Conservation (phyloP, 1,284 basidiomycete genomes). For the Tilletia setariae region DNA sequence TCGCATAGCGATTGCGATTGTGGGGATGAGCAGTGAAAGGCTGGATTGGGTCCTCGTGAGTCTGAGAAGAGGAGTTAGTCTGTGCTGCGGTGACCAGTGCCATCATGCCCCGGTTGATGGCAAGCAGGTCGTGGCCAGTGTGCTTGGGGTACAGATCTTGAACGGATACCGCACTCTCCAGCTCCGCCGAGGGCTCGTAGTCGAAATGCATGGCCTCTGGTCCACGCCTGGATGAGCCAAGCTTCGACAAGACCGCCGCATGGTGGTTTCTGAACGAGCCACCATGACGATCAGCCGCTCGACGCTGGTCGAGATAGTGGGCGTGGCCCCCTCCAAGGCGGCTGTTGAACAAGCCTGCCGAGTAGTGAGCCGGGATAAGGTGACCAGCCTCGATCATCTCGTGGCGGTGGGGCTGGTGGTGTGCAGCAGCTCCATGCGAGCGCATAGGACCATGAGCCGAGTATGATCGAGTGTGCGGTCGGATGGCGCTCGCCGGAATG, state of each 20-base stretch:
- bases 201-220: neutral
- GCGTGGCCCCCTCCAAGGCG: neutral
- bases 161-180: neutral
- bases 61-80: no score
- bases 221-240: neutral
- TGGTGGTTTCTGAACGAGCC: neutral
- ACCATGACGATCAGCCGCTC: neutral
- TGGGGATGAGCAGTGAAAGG: neutral
- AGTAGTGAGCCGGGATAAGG: slow-evolving; percentile 1
- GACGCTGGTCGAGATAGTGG: slow-evolving; percentile 1
- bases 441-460: neutral
- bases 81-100: no score
- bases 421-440: neutral
- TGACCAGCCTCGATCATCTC: slow-evolving; percentile 14
- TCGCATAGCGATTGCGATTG: neutral
- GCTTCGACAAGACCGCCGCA: neutral
- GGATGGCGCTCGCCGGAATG: slow-evolving; percentile 13
- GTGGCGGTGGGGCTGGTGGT: neutral
- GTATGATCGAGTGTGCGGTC: slow-evolving; percentile 9
- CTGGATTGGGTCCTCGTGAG: neutral
- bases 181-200: neutral
- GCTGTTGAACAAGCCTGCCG: neutral
- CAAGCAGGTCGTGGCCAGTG: slow-evolving; percentile 4
- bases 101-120: slow-evolving; percentile 2
- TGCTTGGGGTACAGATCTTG: neutral